Evolutionary conservation across 1,284 basidiomycete genomes (phyloP).

Genomic region (Cryptococcus sp.): DNA sequence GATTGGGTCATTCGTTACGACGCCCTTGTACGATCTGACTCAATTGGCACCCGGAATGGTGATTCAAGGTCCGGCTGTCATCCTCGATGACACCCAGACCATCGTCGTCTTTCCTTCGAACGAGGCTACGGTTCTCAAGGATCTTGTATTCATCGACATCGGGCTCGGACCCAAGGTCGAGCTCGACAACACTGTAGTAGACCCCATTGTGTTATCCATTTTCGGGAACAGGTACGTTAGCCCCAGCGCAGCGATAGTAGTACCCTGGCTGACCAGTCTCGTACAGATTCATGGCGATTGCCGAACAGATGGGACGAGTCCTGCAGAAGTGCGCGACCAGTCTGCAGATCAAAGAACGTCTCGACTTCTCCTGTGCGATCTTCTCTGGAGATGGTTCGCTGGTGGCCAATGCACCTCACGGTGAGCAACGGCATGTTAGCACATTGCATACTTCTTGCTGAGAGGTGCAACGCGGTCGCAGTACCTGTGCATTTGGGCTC

Average conservation of each 20-base stretch:
- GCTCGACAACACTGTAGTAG: conserved; percentile 20
- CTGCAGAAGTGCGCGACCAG: conserved; percentile 57
- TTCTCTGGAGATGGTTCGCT: conserved; percentile 54
- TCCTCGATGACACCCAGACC: conserved; percentile 44
- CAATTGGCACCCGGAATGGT: conserved; percentile 33
- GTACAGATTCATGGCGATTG: conserved; percentile 57
- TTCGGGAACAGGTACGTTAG: conserved; percentile 54
- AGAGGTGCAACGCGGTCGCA: neutral
- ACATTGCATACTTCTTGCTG: too few relatives aligned
- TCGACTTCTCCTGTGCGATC: conserved; percentile 54
- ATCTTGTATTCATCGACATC: conserved; percentile 29
- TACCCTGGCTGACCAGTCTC: conserved; percentile 53
- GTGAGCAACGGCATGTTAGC: neutral
- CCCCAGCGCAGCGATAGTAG: too few relatives aligned
- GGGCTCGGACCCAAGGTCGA: conserved; percentile 10
- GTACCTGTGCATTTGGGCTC: conserved; percentile 37
- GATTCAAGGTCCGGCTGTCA: conserved; percentile 38
- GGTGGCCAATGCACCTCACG: conserved; percentile 52
- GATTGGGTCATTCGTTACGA: conserved; percentile 21
- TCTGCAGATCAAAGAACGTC: conserved; percentile 46
- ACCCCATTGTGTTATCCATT: conserved; percentile 51
- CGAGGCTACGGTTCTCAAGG: conserved; percentile 32
- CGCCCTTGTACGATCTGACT: conserved; percentile 23
- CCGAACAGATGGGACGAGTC: conserved; percentile 58
- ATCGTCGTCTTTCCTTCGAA: conserved; percentile 36